Evolutionary conservation across 805 yeast genomes (phyloP).

Genomic region (Metschnikowia lochheadii): DNA sequence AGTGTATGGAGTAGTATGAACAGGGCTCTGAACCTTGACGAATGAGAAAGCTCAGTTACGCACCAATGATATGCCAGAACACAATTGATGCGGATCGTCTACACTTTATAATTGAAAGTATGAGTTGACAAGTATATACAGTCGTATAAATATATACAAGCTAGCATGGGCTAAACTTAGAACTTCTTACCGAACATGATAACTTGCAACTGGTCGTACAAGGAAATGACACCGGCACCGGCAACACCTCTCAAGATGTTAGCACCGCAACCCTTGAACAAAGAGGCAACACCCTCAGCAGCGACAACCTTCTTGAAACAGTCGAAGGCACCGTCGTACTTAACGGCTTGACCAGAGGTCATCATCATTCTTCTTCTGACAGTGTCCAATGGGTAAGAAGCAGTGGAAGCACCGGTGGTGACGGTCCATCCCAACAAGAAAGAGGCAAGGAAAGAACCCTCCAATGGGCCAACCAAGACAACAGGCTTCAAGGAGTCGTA

Average conservation of each 20-base stretch:
- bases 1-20: too few relatives aligned
- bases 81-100: background rate
- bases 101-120: background rate
- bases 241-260: conserved; percentile 99
- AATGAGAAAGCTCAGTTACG: background rate
- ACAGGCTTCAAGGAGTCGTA: conserved; percentile 96
- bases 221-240: conserved; percentile 98
- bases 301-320: conserved; percentile 89
- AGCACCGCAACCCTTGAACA: conserved; percentile 99
- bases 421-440: conserved; percentile 97
- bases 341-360: conserved; percentile 98
- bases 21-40: background rate
- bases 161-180: conserved; percentile 23
- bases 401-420: conserved; percentile 97
- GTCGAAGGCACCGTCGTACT: conserved; percentile 93
- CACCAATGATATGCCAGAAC: background rate
- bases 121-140: conserved; percentile 8
- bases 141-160: conserved; percentile 19
- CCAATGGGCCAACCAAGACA: conserved; percentile 88
- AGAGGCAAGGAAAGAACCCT: conserved; percentile 92
- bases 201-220: conserved; percentile 95
- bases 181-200: conserved; percentile 95
- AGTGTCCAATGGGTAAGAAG: conserved; percentile 98
- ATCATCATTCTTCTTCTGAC: conserved; percentile 99
- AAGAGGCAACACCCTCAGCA: conserved; percentile 88